Base-by-base conservation (phyloP, 352 stramenopile genomes). In the Globisporangium nagaii region DNA sequence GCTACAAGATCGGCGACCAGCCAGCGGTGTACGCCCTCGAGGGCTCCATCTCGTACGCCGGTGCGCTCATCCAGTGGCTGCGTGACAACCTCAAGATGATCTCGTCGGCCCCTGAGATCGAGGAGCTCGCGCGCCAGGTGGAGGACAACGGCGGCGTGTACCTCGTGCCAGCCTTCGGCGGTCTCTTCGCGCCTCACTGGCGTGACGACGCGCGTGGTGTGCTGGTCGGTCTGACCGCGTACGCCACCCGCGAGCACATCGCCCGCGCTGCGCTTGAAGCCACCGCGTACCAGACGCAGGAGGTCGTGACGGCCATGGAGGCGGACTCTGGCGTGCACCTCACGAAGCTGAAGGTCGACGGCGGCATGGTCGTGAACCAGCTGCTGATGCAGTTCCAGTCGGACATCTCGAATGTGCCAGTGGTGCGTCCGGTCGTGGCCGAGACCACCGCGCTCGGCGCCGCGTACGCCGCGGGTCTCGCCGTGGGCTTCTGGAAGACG, bases 341-440 rank as follows among this genome's bases (percentile, higher is more conserved):
- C 20, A 76, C 73, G 25, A 83, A 88, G 53, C 78, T 99, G 44
- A 96, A 97, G 70, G 97, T 99, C 1, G 96, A 99, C 68, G 97
- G 97, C 31, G 97, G 97, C 54, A 98, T 98, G 78, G 97, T 97
- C n/a, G 83, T 87, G 44, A 99, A 99, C 79, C 69, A 94, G 53
- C 76, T 98, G 42, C 70, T 99, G 25, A 98, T 99, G 93, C 97
- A 99, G 68, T 99, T 99, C 77, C 96, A 99, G 77, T 88, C 90
- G 42, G 95, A 99, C 65, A 87, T 99, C 22, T 78, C 98, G 22
- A 89, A 97, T 58, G 87, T 94, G 40, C 76, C 85, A 0, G 96
- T 99, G 5, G 75, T 98, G 9, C 88, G 90, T 46, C 96, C 97
- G 0, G 80, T 93, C 10, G 85, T 98, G 32, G 82, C 90, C 10